Evolutionary conservation across 2,329 filamentous ascomycete genomes (phyloP).

Genomic region (Furcasterigmium sp.): DNA sequence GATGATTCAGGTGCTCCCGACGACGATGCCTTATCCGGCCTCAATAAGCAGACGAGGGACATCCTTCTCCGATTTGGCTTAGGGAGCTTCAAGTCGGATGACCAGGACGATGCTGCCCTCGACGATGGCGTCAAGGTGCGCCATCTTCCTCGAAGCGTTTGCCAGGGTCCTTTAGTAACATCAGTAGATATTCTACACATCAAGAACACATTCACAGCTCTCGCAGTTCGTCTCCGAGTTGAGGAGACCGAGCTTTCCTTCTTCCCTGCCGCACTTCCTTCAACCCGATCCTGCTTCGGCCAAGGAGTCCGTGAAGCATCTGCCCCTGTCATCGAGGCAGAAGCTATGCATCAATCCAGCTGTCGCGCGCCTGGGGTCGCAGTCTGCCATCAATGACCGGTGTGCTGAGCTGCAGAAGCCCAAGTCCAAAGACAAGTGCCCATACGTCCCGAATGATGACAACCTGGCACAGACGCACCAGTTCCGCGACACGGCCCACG

Average conservation of each 20-base stretch:
- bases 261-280: constrained; percentile 53
- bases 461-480: constrained; percentile 66
- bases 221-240: constrained; percentile 84
- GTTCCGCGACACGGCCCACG: constrained; percentile 80
- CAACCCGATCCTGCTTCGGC: constrained; percentile 9
- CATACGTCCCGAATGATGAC: constrained; percentile 73
- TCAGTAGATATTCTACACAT: constrained; percentile 76
- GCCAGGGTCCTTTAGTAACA: constrained; percentile 22
- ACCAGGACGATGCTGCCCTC: constrained; percentile 38
- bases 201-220: constrained; percentile 86
- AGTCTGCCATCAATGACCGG: constrained; percentile 85
- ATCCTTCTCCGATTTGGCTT: constrained; percentile 64
- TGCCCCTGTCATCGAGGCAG: constrained; percentile 81
- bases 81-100: constrained; percentile 24
- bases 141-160: constrained; percentile 2
- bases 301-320: constrained; percentile 59
- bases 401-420: constrained; percentile 87
- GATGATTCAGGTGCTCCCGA: constrained; percentile 42
- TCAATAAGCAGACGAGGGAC: constrained; percentile 71
- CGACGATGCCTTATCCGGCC: constrained; percentile 40
- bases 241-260: constrained; percentile 69
- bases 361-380: constrained; percentile 64
- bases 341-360: constrained; percentile 85
- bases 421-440: constrained; percentile 61
- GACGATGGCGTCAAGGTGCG: constrained; percentile 64